Evolutionary conservation across 116 monocot genomes (phyloP), one percentile per base, ranked within the genome.

Genomic region (Iris pallida): DNA sequence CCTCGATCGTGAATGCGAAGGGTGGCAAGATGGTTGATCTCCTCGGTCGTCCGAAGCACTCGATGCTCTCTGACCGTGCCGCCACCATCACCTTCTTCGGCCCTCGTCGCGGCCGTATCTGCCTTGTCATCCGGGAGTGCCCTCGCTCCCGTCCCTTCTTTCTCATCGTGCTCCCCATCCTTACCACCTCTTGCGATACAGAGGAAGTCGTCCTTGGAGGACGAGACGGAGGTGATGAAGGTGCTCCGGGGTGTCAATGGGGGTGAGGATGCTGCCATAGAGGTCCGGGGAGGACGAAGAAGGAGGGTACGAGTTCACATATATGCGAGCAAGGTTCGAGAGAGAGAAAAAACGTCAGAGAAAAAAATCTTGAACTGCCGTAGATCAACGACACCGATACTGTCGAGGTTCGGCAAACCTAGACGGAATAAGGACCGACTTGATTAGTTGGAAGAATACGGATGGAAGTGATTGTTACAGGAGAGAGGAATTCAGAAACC

Each of bases 171-270:
- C 85, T 97, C 5, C 92, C 96, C 13, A 79, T 92, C 61, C 85
- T 75, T 19, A 90, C 92, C 12, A 49, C 61, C 55, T 61, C 73
- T 87, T 65, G 82, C 92, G 43, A 87, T 96, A 14, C 58, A 92
- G 15, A 59, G 96, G 65, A 89, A 89, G 73, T 64, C 86, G 41
- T 41, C 76, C 13, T 85, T 87, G 45, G 86, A 91, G 45, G 92
- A 89, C 10, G 92, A 92, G 64, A 55, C 78, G 13, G 66, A 86
- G 56, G 91, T 95, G 51, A 74, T 74, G 74, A 66, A 67, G 63
- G 53, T 85, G 51, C 77, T 96, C 5, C 67, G 87, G 96, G 16
- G 96, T 96, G 51, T 96, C 96, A 3, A 89, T 87, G 96, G 96
- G 96, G n/a, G 96, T 89, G 47, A 92, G 96, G 18, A 89, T 96